Conservation (phyloP, 2,329 filamentous ascomycete genomes). For the Arthrobotrys iridis region DNA sequence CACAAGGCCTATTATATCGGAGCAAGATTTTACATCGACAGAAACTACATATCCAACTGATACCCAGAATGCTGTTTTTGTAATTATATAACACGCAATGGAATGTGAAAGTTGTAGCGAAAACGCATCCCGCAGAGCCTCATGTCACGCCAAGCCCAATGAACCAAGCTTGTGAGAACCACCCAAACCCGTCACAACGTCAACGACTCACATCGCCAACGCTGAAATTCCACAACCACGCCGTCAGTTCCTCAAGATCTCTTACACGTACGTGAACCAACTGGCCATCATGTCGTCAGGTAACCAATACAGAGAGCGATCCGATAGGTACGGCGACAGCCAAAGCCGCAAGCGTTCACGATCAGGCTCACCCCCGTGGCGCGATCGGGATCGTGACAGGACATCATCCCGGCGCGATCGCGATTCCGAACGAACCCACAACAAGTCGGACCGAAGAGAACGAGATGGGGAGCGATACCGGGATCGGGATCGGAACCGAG, state of each 20-base stretch:
- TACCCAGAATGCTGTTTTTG: no score
- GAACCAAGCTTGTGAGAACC: constrained; percentile 32
- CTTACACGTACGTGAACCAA: constrained; percentile 26
- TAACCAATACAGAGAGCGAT: constrained; percentile 48
- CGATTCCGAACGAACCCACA: constrained; percentile 24
- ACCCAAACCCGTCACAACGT: constrained; percentile 23
- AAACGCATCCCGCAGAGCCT: constrained; percentile 37
- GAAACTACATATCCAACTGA: no score
- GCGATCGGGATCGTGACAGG: constrained; percentile 34
- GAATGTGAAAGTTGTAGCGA: no score
- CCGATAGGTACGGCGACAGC: constrained; percentile 40
- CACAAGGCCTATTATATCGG: not conserved
- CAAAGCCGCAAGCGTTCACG: constrained; percentile 35
- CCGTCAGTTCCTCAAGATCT: not conserved
- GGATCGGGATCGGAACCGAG: constrained; percentile 8
- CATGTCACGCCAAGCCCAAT: constrained; percentile 31
- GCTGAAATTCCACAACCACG: constrained; percentile 1
- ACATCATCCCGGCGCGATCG: constrained; percentile 34
- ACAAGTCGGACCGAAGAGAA: constrained; percentile 28
- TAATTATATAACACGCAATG: no score
- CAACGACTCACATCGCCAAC: constrained; percentile 3
- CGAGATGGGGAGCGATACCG: not conserved
- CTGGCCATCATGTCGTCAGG: constrained; percentile 32
- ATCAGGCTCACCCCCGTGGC: constrained; percentile 50
- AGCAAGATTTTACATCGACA: no score